Evolutionary conservation across 2,329 filamentous ascomycete genomes (phyloP).

Genomic region (Microcyclospora pomicola): DNA sequence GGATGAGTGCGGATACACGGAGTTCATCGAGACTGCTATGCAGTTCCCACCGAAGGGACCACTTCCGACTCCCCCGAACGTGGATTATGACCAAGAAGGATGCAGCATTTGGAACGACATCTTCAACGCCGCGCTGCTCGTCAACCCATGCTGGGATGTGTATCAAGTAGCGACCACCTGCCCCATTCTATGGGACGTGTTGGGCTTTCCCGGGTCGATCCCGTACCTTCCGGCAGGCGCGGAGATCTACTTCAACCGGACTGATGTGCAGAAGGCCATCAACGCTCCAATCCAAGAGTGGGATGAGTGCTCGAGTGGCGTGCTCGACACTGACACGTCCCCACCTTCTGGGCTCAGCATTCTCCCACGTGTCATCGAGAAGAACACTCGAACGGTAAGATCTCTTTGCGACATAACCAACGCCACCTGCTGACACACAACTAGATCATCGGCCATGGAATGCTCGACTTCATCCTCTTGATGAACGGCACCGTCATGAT

Average conservation of each 20-base stretch:
- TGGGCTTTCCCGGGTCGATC: slow-evolving; percentile 54
- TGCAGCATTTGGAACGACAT: slow-evolving; percentile 41
- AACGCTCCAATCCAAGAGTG: slow-evolving; percentile 49
- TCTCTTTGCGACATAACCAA: no score
- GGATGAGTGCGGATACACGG: slow-evolving; percentile 47
- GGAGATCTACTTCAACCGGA: slow-evolving; percentile 32
- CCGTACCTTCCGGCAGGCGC: slow-evolving; percentile 50
- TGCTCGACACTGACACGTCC: slow-evolving; percentile 38
- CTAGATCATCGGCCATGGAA: slow-evolving; percentile 54
- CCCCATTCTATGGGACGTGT: slow-evolving; percentile 53
- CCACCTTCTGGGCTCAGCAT: slow-evolving; percentile 42
- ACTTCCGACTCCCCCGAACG: slow-evolving; percentile 41
- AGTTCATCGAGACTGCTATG: slow-evolving; percentile 47
- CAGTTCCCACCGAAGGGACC: slow-evolving; percentile 53
- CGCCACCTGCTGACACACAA: no score
- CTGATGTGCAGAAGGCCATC: slow-evolving; percentile 25
- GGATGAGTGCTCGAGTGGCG: slow-evolving; percentile 41
- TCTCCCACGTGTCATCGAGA: slow-evolving; percentile 59
- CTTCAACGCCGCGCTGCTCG: slow-evolving; percentile 35
- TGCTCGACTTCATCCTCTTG: slow-evolving; percentile 54
- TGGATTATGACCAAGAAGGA: slow-evolving; percentile 25
- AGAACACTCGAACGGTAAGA: slow-evolving; percentile 46
- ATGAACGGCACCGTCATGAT: slow-evolving; percentile 56
- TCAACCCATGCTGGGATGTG: slow-evolving; percentile 69
- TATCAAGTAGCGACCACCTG: slow-evolving; percentile 63